These are phyloP conservation scores for Pilobolus umbonatus DNA, from an alignment of 192 early-diverging fungal genomes.

Conservation along the genomic window DNA sequence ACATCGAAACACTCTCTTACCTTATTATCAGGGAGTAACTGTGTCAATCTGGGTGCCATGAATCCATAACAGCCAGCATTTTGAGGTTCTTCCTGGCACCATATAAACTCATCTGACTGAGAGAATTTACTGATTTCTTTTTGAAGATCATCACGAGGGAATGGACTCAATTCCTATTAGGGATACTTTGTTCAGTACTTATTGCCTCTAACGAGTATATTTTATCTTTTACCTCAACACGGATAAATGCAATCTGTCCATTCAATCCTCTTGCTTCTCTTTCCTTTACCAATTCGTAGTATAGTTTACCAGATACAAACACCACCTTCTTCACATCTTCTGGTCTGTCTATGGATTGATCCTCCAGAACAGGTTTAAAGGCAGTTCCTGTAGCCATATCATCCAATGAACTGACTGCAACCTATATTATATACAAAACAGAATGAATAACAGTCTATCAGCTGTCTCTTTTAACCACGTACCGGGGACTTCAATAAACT, in stretches of 20 bases:
- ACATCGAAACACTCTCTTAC: conserved; percentile 17
- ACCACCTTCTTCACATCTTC: conserved; percentile 61
- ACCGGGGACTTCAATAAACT: conserved; percentile 60
- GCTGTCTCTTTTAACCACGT: conserved; percentile 2
- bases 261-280: conserved; percentile 51
- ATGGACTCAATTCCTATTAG: conserved; percentile 78
- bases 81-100: conserved; percentile 92
- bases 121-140: conserved; percentile 59
- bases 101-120: conserved; percentile 55
- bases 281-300: conserved; percentile 88
- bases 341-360: conserved; percentile 43
- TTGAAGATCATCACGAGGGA: conserved; percentile 69
- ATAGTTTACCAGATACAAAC: conserved; percentile 89
- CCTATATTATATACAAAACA: conserved; percentile 13
- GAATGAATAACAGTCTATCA: neutral
- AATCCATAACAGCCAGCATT: conserved; percentile 89
- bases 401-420: conserved; percentile 58
- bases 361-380: conserved; percentile 77
- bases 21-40: conserved; percentile 57
- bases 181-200: neutral
- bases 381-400: conserved; percentile 85
- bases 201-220: too few relatives aligned
- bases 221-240: conserved; percentile 59
- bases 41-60: conserved; percentile 78
- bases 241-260: conserved; percentile 70